Percentiles rank a stretch among this genome's conserved stretches.
phyloP scores from a whole-genome alignment of 192 early-diverging fungal genomes.

The Dimargaris xerosporica region DNA sequence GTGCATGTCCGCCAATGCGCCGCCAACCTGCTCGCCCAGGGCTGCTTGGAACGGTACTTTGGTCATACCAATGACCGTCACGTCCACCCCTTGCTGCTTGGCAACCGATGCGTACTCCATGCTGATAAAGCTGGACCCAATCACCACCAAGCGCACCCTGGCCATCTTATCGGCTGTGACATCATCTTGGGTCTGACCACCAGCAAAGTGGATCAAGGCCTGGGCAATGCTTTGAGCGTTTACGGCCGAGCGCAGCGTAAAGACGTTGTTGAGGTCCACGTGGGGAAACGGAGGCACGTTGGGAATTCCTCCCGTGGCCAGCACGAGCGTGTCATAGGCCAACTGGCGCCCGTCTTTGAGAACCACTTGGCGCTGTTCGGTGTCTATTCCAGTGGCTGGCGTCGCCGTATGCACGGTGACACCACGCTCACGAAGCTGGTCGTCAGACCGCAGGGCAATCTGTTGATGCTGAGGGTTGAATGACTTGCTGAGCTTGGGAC shows the following conservation, averaged over 20 bases:
- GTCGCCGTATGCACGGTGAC: constrained; percentile 31
- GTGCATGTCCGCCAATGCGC: constrained; percentile 26
- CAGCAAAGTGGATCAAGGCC: not conserved
- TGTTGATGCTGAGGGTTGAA: constrained; percentile 21
- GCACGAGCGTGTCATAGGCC: constrained; percentile 27
- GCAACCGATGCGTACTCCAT: constrained; percentile 37
- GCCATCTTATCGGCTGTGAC: constrained; percentile 9
- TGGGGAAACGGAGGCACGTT: constrained; percentile 29
- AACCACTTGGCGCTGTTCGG: constrained; percentile 24
- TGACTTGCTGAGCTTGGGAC: constrained; percentile 38
- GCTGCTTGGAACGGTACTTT: constrained; percentile 35
- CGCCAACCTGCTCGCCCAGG: constrained; percentile 30
- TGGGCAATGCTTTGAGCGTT: constrained; percentile 14
- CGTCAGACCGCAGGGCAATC: constrained; percentile 25
- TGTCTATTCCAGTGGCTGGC: constrained; percentile 20
- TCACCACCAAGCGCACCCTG: constrained; percentile 35
- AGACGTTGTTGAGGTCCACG: constrained; percentile 30
- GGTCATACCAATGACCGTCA: constrained; percentile 41
- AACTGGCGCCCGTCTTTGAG: constrained; percentile 19
- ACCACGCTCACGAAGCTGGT: constrained; percentile 25
- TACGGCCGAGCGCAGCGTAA: constrained; percentile 24
- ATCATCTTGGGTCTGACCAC: not conserved
- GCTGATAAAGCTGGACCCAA: constrained; percentile 45
- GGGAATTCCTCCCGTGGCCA: constrained; percentile 41
- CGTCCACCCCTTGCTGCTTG: constrained; percentile 23